Percentiles rank a stretch among this genome's conserved stretches.
phyloP scores from a whole-genome alignment of 306 rosid species.

The Cucurbita moschata region DNA sequence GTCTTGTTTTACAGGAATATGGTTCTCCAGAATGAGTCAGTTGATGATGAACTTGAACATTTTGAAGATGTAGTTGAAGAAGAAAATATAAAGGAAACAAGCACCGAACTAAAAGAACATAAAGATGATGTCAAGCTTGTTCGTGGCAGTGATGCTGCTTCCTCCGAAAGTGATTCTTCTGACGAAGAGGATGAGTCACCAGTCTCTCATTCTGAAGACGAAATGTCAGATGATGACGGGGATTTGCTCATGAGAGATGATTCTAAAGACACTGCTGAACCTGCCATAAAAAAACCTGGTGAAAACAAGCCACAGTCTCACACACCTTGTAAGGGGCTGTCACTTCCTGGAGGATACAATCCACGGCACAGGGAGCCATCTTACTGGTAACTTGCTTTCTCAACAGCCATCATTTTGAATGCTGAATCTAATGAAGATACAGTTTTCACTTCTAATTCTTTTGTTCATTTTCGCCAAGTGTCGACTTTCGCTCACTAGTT shows the following conservation, averaged over 20 bases:
- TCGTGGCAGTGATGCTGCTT: conserved; percentile 18
- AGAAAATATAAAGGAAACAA: conserved; percentile 36
- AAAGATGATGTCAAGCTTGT: conserved; percentile 10
- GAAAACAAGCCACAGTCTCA: conserved; percentile 20
- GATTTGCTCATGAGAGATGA: conserved; percentile 35
- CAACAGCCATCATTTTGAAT: background rate
- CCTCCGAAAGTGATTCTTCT: conserved; percentile 39
- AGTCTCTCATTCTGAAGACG: conserved; percentile 43
- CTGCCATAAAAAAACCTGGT: conserved; percentile 13
- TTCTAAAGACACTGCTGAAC: conserved; percentile 7
- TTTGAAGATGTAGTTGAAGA: conserved; percentile 78
- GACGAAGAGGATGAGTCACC: conserved; percentile 46
- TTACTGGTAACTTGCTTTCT: conserved; percentile 41
- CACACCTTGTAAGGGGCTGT: conserved; percentile 23
- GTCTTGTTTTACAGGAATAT: conserved; percentile 41
- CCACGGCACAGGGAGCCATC: conserved; percentile 77
- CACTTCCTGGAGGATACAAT: conserved; percentile 73
- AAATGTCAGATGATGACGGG: conserved; percentile 48
- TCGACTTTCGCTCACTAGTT: background rate
- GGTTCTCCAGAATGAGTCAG: conserved; percentile 58
- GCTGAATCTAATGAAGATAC: background rate
- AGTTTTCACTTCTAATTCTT: background rate
- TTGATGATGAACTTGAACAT: conserved; percentile 84
- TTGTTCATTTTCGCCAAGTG: background rate
- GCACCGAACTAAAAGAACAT: conserved; percentile 18